Percentiles rank a stretch among this genome's conserved stretches.
Conservation (phyloP, 202 grass and related monocot species). For the Schoenoplectus triqueter region DNA sequence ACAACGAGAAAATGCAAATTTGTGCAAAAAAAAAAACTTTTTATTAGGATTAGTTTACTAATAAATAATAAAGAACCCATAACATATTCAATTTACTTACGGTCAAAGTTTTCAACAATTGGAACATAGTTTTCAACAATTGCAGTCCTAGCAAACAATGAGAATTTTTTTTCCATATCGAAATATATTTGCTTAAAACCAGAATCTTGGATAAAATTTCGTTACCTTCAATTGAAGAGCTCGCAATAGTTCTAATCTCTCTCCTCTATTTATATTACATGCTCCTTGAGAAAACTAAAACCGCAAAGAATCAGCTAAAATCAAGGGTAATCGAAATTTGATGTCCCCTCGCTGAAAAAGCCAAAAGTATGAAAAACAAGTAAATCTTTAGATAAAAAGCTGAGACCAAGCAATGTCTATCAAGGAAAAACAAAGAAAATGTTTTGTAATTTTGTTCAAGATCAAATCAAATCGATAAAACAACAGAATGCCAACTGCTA, state of each 20-base stretch:
- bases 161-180: neutral
- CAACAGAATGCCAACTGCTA: neutral
- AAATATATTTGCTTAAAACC: neutral
- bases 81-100: no score
- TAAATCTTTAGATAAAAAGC: neutral
- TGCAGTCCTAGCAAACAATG: neutral
- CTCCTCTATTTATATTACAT: constrained; percentile 19
- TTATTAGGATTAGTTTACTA: no score
- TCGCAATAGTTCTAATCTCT: neutral
- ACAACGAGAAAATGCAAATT: neutral
- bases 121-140: neutral
- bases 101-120: no score
- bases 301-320: no score
- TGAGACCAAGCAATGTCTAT: neutral
- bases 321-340: neutral
- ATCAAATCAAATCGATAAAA: neutral
- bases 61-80: no score
- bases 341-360: neutral
- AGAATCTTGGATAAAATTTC: neutral
- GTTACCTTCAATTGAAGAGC: constrained; percentile 33
- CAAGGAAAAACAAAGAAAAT: neutral
- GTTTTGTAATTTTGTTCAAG: no score
- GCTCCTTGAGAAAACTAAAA: neutral
- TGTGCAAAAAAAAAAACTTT: neutral
- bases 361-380: neutral